A percentile compares a stretch with the other conserved stretches of the same genome.
These are phyloP conservation scores for Westerdykella aurantiaca DNA, from an alignment of 2,329 filamentous ascomycete species.

Conservation along the genomic window DNA sequence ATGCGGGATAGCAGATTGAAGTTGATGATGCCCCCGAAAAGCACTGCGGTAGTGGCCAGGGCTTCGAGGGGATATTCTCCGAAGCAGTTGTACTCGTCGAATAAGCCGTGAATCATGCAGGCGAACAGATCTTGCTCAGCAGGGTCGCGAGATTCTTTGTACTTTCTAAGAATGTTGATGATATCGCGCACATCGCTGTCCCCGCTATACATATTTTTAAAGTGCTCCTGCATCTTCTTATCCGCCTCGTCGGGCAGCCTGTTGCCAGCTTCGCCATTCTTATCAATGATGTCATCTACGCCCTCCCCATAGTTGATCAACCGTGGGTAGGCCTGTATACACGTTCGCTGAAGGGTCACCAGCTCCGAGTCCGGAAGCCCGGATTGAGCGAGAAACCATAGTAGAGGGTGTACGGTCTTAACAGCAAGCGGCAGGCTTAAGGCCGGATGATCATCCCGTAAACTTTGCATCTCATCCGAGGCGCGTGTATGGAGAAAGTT, in stretches of 20 bases:
- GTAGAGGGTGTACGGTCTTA: conserved; percentile 74
- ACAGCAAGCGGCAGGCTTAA: conserved; percentile 73
- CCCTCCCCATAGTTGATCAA: conserved; percentile 95
- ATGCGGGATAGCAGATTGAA: conserved; percentile 86
- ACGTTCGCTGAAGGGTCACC: conserved; percentile 75
- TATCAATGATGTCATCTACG: conserved; percentile 84
- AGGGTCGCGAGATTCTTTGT: conserved; percentile 80
- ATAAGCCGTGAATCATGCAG: conserved; percentile 96
- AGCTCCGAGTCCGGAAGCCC: conserved; percentile 61
- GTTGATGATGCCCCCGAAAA: conserved; percentile 95
- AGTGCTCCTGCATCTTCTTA: conserved; percentile 91
- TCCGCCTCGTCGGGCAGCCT: conserved; percentile 72
- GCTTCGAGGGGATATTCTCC: conserved; percentile 94
- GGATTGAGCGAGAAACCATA: conserved; percentile 64
- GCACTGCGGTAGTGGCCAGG: conserved; percentile 86
- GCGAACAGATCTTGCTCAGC: conserved; percentile 91
- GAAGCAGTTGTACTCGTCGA: conserved; percentile 96
- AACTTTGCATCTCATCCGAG: conserved; percentile 68
- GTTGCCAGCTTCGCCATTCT: conserved; percentile 77
- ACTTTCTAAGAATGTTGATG: conserved; percentile 74
- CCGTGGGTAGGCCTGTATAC: conserved; percentile 86
- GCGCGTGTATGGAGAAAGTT: conserved; percentile 84
- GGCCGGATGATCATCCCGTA: conserved; percentile 62
- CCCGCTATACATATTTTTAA: conserved; percentile 95
- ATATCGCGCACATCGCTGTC: conserved; percentile 82